Evolutionary conservation across 148 eudicot species (phyloP).

Genomic region (Amaranthus palmeri): DNA sequence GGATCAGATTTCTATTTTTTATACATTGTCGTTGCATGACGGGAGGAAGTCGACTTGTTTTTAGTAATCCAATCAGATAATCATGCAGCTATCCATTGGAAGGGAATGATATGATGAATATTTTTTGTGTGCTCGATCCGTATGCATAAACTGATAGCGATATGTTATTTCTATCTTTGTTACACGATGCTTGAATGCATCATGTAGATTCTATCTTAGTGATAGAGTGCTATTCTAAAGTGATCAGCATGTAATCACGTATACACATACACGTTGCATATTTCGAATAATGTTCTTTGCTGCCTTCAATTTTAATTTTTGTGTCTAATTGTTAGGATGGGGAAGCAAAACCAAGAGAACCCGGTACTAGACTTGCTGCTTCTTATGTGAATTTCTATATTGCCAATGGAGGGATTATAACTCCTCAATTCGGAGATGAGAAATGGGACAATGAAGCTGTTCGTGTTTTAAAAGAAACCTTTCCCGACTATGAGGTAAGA

Average conservation of each 20-base stretch:
- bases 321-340: slow-evolving; percentile 45
- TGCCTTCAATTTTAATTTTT: neutral
- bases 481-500: slow-evolving; percentile 65
- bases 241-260: neutral
- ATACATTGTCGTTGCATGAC: neutral
- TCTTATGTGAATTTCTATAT: slow-evolving; percentile 92
- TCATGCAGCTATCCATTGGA: neutral
- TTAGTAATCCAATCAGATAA: neutral
- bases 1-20: neutral
- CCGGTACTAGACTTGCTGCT: slow-evolving; percentile 91
- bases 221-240: neutral
- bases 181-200: neutral
- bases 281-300: neutral
- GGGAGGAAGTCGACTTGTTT: neutral
- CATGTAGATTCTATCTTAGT: neutral
- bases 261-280: neutral
- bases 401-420: slow-evolving; percentile 78
- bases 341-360: slow-evolving; percentile 67
- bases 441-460: slow-evolving; percentile 89
- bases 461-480: slow-evolving; percentile 56
- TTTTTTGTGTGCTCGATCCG: neutral
- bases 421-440: slow-evolving; percentile 89
- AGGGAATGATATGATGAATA: neutral
- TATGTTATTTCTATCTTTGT: neutral
- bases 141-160: neutral